Base-by-base conservation (phyloP, 495 filamentous ascomycete species). In the Xanthoparmelia taractica region DNA sequence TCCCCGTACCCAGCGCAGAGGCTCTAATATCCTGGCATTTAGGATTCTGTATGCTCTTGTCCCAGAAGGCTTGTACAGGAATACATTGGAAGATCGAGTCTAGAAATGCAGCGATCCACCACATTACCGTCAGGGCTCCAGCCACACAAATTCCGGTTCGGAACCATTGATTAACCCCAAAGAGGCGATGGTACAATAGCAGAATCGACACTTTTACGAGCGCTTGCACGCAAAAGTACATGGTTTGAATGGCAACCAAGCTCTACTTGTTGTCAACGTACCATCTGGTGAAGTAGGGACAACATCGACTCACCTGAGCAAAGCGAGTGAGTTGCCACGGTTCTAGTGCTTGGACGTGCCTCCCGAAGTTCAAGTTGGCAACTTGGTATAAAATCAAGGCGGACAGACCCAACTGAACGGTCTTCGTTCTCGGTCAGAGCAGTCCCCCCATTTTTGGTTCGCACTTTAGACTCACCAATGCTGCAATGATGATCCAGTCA, bases 231-330 rank as follows among this genome's bases (percentile, higher is more conserved):
- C 74, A 20, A 68, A 77, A 78, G 67, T 78, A 79, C 41, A 74
- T 72, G 63, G 77, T 73, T 68, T 79, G 73, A 63, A 76, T 77
- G 56, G 75, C 73, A 23, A 79, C 68, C 71, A 79, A 79, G 64
- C 77, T 73, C 77, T 79, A 52, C 56, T 34, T 15, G 17, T 27
- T 60, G 43, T 29, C 40, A 58, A 20, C 18, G 18, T 7, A 20
- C 38, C 29, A 40, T 4, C 7, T 34, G 38, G 15, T 23, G 38
- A 7, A 15, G 25, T 34, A 34, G 18, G 8, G 10, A 11, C 40
- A 8, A 17, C 11, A 58, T 45, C 41, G 20, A n/a, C 56, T 40
- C 56, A 58, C 48, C 40, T 18, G 23, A 25, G 37, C 31, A 18
- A 37, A 58, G 31, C 20, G 25, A 34, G 31, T n/a, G 17, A 40